These are phyloP conservation scores for Buxus sempervirens DNA, from an alignment of 164 flowering plant genomes.

Conservation along the genomic window DNA sequence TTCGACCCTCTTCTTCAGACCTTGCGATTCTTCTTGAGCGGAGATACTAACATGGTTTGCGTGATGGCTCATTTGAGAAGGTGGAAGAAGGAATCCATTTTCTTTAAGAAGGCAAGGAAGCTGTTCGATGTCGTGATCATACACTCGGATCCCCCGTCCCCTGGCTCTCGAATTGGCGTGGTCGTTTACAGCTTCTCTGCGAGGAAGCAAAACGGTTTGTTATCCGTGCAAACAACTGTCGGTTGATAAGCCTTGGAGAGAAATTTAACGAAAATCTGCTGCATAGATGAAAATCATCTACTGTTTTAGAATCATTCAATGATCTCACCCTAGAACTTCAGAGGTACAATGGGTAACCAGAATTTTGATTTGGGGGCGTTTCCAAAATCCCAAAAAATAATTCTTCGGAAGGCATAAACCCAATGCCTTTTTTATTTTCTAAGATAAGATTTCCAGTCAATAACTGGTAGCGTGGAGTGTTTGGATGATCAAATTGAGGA, in stretches of 20 bases:
- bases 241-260: neutral
- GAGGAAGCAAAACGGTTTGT: neutral
- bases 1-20: conserved; percentile 70
- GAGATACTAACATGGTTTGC: conserved; percentile 26
- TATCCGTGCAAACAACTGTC: neutral
- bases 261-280: neutral
- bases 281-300: too few species aligned
- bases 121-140: conserved; percentile 20
- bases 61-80: conserved; percentile 88
- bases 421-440: too few species aligned
- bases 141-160: conserved; percentile 41
- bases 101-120: conserved; percentile 37
- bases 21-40: conserved; percentile 37
- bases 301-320: too few species aligned
- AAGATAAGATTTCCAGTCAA: too few species aligned
- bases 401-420: too few species aligned
- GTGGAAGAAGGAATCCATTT: conserved; percentile 82
- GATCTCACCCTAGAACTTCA: too few species aligned
- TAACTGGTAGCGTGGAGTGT: too few species aligned
- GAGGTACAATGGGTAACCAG: too few species aligned
- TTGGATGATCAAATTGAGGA: too few species aligned
- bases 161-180: conserved; percentile 68
- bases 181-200: conserved; percentile 54
- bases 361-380: too few species aligned
- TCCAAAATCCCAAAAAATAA: too few species aligned